A percentile compares a stretch with the other conserved stretches of the same genome.
Conservation (phyloP, 495 filamentous ascomycete species). For the Lasiosphaeria miniovina region DNA sequence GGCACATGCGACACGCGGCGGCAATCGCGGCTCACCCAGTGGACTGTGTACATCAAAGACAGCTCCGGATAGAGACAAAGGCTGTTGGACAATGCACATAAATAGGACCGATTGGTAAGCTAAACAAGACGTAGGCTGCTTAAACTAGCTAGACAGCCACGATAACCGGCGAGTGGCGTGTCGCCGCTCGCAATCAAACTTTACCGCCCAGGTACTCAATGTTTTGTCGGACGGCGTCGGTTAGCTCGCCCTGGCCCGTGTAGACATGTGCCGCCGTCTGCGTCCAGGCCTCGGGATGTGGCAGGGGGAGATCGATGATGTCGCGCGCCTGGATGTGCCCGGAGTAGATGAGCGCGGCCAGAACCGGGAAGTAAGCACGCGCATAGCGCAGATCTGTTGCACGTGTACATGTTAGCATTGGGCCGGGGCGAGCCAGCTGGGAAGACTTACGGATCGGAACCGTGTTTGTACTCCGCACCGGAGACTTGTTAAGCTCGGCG, state of each 20-base stretch:
- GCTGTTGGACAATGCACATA: not conserved
- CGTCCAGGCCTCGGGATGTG: conserved; percentile 51
- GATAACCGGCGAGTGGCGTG: conserved; percentile 9
- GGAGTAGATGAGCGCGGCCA: conserved; percentile 51
- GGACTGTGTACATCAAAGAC: not conserved
- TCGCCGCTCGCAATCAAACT: conserved; percentile 27
- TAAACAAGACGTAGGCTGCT: not conserved
- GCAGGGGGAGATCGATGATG: conserved; percentile 53
- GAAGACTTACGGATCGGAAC: conserved; percentile 48
- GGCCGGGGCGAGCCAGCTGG: not conserved
- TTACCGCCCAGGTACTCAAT: conserved; percentile 53
- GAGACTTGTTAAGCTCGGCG: conserved; percentile 16
- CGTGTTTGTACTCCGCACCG: conserved; percentile 32
- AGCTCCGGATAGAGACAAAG: not conserved
- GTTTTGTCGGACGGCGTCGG: conserved; percentile 45
- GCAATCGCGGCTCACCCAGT: no score
- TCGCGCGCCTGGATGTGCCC: conserved; percentile 49
- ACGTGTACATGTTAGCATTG: conserved; percentile 6
- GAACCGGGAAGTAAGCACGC: conserved; percentile 45
- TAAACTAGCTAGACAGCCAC: conserved; percentile 17
- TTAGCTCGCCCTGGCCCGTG: conserved; percentile 47
- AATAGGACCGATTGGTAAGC: not conserved
- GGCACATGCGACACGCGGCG: no score
- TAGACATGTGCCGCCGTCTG: conserved; percentile 51
- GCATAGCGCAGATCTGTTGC: conserved; percentile 49